Evolutionary conservation across 495 filamentous ascomycete genomes (phyloP), one percentile per base, ranked within the genome.

Genomic region (Echria macrotheca): DNA sequence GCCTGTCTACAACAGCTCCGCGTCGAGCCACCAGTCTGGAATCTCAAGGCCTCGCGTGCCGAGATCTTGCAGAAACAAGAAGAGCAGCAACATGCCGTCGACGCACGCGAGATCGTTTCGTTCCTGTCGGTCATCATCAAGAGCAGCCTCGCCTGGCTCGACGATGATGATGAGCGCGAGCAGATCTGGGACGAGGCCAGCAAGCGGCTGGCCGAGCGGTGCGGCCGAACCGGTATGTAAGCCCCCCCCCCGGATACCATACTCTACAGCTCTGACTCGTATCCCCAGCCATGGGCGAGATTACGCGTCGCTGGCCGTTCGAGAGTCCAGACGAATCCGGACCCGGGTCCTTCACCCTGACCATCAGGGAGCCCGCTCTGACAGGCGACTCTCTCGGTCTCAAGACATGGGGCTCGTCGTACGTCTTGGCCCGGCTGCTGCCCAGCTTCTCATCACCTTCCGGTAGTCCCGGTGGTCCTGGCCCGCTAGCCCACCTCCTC

Each of bases 371-470:
- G 59, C 93, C 93, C 0, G 81, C 89, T 2, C 67, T 96, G 43
- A 95, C 87, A 0, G 80, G 84, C 2, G 93, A 96, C 63, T 84
- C 91, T 47, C 77, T 96, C 12, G 93, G 93, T 9, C 77, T 89
- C 58, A 96, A 96, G 60, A 96, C 91, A 0, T 96, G 91, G 91
- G 81, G 86, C 0, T 88, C 88, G 0, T 89, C 89, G 0, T 93
- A 87, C 60, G 77, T 94, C 2, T 83, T 98, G 14, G 85, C 93
- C 0, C 86, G 82, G 54, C 82, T 84, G 10, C 80, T 97, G 2
- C 57, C 63, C 4, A 42, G 55, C n/a, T 63, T 79, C 19, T 56
- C 63, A 3, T n/a, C n/a, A n/a, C n/a, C n/a, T n/a, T n/a, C n/a
- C n/a, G n/a, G n/a, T n/a, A n/a, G n/a, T n/a, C n/a, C n/a, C n/a